Evolutionary conservation across 75 land plant genomes (phyloP).

Genomic region (Isoetes taiwanensis): DNA sequence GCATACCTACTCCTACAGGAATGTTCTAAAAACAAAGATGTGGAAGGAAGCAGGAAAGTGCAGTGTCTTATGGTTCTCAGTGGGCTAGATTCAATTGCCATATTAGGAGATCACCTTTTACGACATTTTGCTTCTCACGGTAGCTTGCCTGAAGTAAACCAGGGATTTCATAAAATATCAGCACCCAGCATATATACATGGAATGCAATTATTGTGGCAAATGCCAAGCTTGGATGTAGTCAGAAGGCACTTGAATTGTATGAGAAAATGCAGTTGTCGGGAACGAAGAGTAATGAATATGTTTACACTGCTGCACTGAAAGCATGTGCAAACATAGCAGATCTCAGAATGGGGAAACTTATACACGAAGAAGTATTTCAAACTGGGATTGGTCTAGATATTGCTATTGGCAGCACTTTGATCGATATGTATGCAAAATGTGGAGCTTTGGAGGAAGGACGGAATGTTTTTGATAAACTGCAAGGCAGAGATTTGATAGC

Average conservation of each 20-base stretch:
- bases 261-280: conserved; percentile 28
- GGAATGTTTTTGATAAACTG: conserved; percentile 29
- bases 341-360: conserved; percentile 19
- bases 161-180: too few relatives aligned
- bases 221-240: conserved; percentile 14
- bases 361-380: conserved; percentile 28
- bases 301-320: conserved; percentile 22
- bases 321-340: conserved; percentile 38
- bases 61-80: too few relatives aligned
- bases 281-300: conserved; percentile 23
- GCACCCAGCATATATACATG: too few relatives aligned
- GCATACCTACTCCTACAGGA: too few relatives aligned
- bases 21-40: too few relatives aligned
- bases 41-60: too few relatives aligned
- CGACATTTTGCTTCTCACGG: too few relatives aligned
- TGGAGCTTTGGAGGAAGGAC: conserved; percentile 38
- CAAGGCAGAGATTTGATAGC: conserved; percentile 22
- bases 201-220: conserved; percentile 40
- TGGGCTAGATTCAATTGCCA: too few relatives aligned
- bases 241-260: conserved; percentile 29
- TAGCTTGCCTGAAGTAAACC: too few relatives aligned
- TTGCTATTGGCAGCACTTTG: conserved; percentile 26
- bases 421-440: conserved; percentile 56
- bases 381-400: conserved; percentile 19
- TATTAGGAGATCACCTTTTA: too few relatives aligned